Base-by-base conservation (phyloP, 1,284 basidiomycete genomes). In the Austroboletus niveus region DNA sequence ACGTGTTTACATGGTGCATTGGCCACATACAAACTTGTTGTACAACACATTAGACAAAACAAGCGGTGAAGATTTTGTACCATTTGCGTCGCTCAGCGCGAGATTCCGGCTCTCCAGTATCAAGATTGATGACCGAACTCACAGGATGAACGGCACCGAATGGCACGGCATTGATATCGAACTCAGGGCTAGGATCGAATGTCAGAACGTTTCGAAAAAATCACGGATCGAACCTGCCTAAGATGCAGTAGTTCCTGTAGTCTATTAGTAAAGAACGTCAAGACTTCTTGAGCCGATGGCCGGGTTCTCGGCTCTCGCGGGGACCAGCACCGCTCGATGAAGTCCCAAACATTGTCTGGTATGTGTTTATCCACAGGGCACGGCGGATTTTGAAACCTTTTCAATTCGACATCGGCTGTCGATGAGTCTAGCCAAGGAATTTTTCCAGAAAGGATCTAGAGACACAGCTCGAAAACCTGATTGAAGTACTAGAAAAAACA, bases 321-420 rank as follows among this genome's bases (percentile, higher is more conserved):
- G 9, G 54, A 57, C 55, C 55, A 56, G 29, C 54, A 56, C 15
- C 12, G 30, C 9, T 52, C 40, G 5, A 56, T 44, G 14, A 56
- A 49, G 10, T 30, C 12, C 55, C 55, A 56, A 15, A 52, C 39
- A 8, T 0, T 12, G n/a, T 56, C 32, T 5, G 49, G 42, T 20
- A 56, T 35, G 22, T 24, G 10, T 22, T 17, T 27, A 30, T 34
- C 43, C 30, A 1, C 17, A 15, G 55, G 55, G n/a, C 46, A 49
- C 2, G 31, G 24, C 5, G 55, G 55, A 29, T 47, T 57, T 5
- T 47, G 27, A 30, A 42, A 5, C 24, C 49, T 5, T 24, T 17
- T 9, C 17, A 46, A 24, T 22, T 32, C 29, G 5, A 2, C 24
- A 39, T 41, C 43, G 0, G 30, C 1, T 8, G 44, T 46, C 9